A percentile compares a stretch with the other conserved stretches of the same genome.
phyloP scores from a whole-genome alignment of 345 rosid species.

The Syzygium grande region DNA sequence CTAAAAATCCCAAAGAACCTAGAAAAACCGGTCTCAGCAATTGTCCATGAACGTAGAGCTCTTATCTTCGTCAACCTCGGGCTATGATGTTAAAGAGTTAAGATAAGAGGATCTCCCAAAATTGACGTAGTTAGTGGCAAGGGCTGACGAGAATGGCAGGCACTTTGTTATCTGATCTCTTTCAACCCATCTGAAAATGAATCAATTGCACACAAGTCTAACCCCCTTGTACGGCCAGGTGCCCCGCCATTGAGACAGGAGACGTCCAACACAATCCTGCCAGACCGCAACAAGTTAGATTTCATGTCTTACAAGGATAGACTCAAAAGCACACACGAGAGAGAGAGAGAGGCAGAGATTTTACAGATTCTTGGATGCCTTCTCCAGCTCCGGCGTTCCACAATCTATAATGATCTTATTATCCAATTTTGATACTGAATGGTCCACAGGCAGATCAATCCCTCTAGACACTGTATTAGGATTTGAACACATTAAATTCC shows the following conservation, averaged over 20 bases:
- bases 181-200: constrained; percentile 38
- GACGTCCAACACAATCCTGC: constrained; percentile 64
- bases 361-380: constrained; percentile 50
- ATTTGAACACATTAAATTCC: constrained; percentile 6
- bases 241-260: constrained; percentile 77
- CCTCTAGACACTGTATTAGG: constrained; percentile 40
- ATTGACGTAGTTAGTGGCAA: neutral
- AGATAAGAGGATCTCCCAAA: neutral
- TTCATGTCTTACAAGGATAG: neutral
- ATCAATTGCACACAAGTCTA: constrained; percentile 32
- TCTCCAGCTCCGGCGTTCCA: constrained; percentile 23
- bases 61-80: neutral
- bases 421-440: constrained; percentile 31
- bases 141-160: neutral
- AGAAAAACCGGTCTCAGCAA: neutral
- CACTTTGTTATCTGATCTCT: constrained; percentile 10
- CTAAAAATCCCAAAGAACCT: neutral
- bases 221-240: constrained; percentile 87
- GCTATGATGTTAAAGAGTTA: neutral
- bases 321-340: neutral
- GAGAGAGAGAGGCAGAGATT: neutral
- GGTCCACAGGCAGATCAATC: constrained; percentile 43
- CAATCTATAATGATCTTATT: constrained; percentile 40
- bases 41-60: neutral
- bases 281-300: neutral